Percentiles rank a stretch among this genome's conserved stretches.
These are phyloP conservation scores for Hypoxylon intermedium DNA, from an alignment of 495 filamentous ascomycete species.

Conservation along the genomic window DNA sequence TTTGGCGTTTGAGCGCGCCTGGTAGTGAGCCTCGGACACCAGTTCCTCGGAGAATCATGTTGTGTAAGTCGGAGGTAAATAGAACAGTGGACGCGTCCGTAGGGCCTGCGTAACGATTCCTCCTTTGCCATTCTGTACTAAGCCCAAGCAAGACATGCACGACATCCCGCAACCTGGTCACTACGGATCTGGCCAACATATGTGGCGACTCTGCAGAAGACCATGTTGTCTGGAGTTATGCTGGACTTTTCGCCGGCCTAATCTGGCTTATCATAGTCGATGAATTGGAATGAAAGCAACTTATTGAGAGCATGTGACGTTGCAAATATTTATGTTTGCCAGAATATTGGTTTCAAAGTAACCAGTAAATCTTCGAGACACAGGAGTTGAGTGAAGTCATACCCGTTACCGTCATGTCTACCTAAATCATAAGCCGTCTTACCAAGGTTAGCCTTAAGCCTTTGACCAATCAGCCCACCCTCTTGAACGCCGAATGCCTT, in stretches of 20 bases:
- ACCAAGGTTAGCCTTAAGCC: constrained; percentile 14
- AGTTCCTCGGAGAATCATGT: constrained; percentile 32
- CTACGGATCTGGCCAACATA: constrained; percentile 31
- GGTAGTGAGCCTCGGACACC: constrained; percentile 13
- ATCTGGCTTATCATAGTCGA: constrained; percentile 11
- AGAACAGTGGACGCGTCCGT: constrained; percentile 25
- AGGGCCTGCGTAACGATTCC: constrained; percentile 30
- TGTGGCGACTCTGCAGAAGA: constrained; percentile 26
- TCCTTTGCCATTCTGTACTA: constrained; percentile 28
- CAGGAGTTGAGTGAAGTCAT: constrained; percentile 27
- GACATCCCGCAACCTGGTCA: constrained; percentile 35
- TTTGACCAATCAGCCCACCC: constrained; percentile 3
- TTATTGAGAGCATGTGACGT: constrained; percentile 13
- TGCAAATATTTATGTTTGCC: constrained; percentile 6
- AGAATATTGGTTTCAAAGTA: constrained; percentile 8
- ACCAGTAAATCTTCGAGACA: constrained; percentile 13
- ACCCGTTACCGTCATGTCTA: constrained; percentile 24
- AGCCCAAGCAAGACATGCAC: constrained; percentile 31
- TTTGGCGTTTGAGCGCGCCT: constrained; percentile 13
- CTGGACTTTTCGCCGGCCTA: constrained; percentile 9
- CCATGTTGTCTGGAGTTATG: background rate
- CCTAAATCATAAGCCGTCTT: constrained; percentile 31
- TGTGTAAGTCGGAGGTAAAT: constrained; percentile 40
- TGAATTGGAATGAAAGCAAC: background rate
- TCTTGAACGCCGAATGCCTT: constrained; percentile 28